These are phyloP conservation scores for Ceratocystis harringtonii DNA, from an alignment of 2,329 filamentous ascomycete species.

Conservation along the genomic window DNA sequence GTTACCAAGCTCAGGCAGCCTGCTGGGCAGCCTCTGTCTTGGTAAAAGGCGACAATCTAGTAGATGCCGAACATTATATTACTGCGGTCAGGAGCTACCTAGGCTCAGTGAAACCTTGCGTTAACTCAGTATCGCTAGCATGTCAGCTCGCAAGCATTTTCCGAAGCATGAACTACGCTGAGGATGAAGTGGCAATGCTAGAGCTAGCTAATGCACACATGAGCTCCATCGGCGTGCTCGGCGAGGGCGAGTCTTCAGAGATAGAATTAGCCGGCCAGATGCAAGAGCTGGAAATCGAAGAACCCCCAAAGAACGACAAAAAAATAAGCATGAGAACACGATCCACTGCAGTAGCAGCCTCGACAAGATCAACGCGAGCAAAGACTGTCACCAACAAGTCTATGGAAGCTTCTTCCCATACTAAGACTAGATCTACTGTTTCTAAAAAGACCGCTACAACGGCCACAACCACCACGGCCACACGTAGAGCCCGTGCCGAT, in stretches of 20 bases:
- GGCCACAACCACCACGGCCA: neutral
- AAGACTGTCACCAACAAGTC: constrained; percentile 15
- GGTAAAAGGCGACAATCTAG: constrained; percentile 34
- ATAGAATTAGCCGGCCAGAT: constrained; percentile 22
- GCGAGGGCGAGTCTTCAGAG: constrained; percentile 5
- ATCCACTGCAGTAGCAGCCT: constrained; percentile 20
- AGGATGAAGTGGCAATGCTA: constrained; percentile 31
- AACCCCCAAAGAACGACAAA: constrained; percentile 4
- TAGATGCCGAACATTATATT: constrained; percentile 14
- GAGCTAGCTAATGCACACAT: constrained; percentile 36
- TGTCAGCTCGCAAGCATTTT: constrained; percentile 43
- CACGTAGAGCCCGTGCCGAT: neutral
- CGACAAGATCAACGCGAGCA: constrained; percentile 17
- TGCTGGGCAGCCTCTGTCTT: constrained; percentile 42
- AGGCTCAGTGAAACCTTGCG: constrained; percentile 2
- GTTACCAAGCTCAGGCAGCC: constrained; percentile 40
- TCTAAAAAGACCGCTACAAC: neutral
- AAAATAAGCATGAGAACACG: constrained; percentile 4
- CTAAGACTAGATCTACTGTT: neutral
- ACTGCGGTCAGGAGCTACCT: constrained; percentile 11
- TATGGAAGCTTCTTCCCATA: neutral
- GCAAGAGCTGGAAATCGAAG: constrained; percentile 25
- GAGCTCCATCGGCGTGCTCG: constrained; percentile 16
- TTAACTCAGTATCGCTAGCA: constrained; percentile 26
- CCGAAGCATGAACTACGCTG: constrained; percentile 32